A percentile compares a stretch with the other conserved stretches of the same genome.
phyloP scores from a whole-genome alignment of 306 rosid species.

The Citrullus amarus region DNA sequence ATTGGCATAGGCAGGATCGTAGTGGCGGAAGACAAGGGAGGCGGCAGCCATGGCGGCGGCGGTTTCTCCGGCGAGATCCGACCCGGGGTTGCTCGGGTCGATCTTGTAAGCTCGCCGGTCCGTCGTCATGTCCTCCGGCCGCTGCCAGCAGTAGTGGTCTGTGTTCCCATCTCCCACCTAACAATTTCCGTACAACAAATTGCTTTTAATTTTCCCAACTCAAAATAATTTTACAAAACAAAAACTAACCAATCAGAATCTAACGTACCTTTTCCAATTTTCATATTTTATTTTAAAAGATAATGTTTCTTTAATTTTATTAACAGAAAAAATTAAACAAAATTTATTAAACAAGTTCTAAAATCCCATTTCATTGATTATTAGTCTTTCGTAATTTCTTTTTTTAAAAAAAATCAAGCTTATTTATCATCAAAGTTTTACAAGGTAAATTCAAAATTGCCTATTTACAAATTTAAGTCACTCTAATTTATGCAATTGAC shows the following conservation, averaged over 20 bases:
- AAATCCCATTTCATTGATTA: not conserved
- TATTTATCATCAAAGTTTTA: not conserved
- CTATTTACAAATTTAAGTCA: not conserved
- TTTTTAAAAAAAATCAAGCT: not conserved
- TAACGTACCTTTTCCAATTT: not conserved
- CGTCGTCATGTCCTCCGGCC: constrained; percentile 98
- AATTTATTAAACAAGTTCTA: not conserved
- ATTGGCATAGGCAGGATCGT: constrained; percentile 60
- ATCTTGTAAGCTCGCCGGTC: constrained; percentile 85
- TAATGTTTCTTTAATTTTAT: not conserved
- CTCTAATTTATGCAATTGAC: not conserved
- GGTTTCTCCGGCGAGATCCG: constrained; percentile 97
- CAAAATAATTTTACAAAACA: not conserved
- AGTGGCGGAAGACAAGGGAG: constrained; percentile 76
- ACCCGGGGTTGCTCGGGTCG: constrained; percentile 87
- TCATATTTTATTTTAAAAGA: not conserved
- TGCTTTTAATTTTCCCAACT: not conserved
- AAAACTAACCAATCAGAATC: not conserved
- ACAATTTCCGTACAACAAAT: constrained; percentile 2
- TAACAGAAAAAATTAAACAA: not conserved
- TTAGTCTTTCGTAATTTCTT: not conserved
- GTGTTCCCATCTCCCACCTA: constrained; percentile 97
- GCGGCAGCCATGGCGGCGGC: constrained; percentile 99
- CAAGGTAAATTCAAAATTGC: too few relatives aligned
- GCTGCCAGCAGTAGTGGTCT: constrained; percentile 98